Conservation (phyloP, 2,329 filamentous ascomycete genomes). For the Onygena corvina region DNA sequence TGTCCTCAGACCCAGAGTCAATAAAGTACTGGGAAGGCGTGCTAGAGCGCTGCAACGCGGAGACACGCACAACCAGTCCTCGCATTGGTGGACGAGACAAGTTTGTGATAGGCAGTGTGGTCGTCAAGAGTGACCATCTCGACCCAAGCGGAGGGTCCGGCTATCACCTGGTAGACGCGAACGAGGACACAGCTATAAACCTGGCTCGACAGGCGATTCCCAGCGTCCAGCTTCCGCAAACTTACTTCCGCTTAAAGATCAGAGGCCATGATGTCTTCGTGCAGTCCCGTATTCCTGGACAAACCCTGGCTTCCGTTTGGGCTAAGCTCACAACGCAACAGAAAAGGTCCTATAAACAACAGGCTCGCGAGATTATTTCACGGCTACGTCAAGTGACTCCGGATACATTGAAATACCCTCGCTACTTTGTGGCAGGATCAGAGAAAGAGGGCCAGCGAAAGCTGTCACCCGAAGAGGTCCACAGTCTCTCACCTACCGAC, state of each 20-base stretch:
- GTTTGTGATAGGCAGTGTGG: constrained; percentile 28
- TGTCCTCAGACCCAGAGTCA: constrained; percentile 22
- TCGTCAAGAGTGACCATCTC: constrained; percentile 28
- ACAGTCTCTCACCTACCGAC: constrained; percentile 22
- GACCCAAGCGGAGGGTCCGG: constrained; percentile 19
- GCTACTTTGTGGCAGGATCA: constrained; percentile 18
- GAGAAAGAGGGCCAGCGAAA: constrained; percentile 2
- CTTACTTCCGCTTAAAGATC: constrained; percentile 28
- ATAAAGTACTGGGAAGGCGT: constrained; percentile 28
- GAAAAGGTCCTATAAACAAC: constrained; percentile 25
- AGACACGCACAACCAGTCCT: constrained; percentile 24
- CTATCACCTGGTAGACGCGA: constrained; percentile 27
- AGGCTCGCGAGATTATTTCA: constrained; percentile 27
- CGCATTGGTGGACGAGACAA: constrained; percentile 23
- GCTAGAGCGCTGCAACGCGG: constrained; percentile 21
- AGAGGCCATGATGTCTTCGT: constrained; percentile 31
- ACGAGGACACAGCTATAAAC: constrained; percentile 27
- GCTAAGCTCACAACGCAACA: constrained; percentile 25
- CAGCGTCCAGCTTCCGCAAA: constrained; percentile 26
- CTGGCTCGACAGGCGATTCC: constrained; percentile 26
- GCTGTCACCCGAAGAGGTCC: constrained; percentile 16
- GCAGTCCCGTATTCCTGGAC: constrained; percentile 31
- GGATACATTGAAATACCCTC: constrained; percentile 1
- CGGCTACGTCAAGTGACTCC: constrained; percentile 11
- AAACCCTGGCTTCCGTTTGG: constrained; percentile 25